These are phyloP conservation scores for Penicillium salamii DNA, from an alignment of 495 filamentous ascomycete genomes.

Conservation along the genomic window DNA sequence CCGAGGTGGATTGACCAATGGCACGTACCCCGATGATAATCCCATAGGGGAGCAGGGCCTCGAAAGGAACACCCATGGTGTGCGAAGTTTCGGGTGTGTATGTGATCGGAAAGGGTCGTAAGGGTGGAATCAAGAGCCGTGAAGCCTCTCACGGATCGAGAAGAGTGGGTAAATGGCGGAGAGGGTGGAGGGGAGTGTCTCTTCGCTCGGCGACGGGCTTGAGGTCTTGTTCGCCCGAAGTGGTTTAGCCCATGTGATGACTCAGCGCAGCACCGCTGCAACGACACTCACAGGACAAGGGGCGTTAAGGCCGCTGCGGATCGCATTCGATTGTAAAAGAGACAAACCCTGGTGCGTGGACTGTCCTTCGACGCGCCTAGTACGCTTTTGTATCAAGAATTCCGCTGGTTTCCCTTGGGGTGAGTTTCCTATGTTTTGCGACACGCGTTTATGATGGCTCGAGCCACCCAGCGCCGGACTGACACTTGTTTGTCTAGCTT, in stretches of 20 bases:
- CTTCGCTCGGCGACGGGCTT: conserved; percentile 8
- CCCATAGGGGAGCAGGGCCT: conserved; percentile 89
- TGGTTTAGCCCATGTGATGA: conserved; percentile 42
- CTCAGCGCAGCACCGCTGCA: conserved; percentile 42
- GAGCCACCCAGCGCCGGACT: conserved; percentile 16
- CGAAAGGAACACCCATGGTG: conserved; percentile 93
- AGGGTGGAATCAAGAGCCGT: conserved; percentile 1
- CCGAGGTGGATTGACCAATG: conserved; percentile 15
- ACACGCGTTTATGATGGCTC: conserved; percentile 22
- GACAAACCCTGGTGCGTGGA: conserved; percentile 21
- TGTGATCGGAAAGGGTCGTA: neutral
- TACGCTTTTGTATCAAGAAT: conserved; percentile 11
- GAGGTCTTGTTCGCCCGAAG: conserved; percentile 32
- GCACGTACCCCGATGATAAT: conserved; percentile 79
- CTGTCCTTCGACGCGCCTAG: conserved; percentile 39
- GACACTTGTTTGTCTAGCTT: conserved; percentile 20
- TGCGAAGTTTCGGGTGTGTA: conserved; percentile 2
- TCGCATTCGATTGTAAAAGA: conserved; percentile 36
- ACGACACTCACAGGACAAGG: conserved; percentile 42
- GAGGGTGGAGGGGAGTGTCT: conserved; percentile 25
- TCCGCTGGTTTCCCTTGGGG: conserved; percentile 17
- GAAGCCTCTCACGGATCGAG: conserved; percentile 8
- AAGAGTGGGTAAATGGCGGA: conserved; percentile 12
- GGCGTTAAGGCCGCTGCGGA: conserved; percentile 33
- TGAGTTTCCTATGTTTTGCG: conserved; percentile 22